Evolutionary conservation across 495 filamentous ascomycete species (phyloP), one percentile per base, ranked within the genome.

Genomic region (Cercophora scortea): DNA sequence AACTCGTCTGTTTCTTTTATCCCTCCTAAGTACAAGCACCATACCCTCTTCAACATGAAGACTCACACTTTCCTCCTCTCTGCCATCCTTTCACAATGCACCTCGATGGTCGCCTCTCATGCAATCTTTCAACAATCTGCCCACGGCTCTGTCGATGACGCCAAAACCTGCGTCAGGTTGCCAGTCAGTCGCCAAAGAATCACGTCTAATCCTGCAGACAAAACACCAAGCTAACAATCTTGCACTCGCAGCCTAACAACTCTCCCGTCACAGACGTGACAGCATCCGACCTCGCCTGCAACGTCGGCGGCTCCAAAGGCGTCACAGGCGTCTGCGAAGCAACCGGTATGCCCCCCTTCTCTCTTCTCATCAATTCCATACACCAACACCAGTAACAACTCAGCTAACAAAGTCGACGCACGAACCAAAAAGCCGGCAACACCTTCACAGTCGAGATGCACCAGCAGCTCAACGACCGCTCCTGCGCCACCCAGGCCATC

Each of bases 121-220:
- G 58, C 70, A 18, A 69, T 62, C 42, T 74, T 77, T 61, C 72
- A 79, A 57, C 70, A 71, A 32, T 58, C 61, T 1, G 45, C 35
- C 11, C 45, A 35, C 16, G 59, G 59, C 1, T 36, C 49, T 2
- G 54, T 33, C 0, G 59, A 61, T 53, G 55, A 55, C 44, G 54
- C 51, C 34, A 53, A 53, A 10, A 56, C 48, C 0, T 63, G 61
- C 34, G 53, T 49, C 6, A 33, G 61, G n/a, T 40, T 61, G 49
- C 61, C 61, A 15, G 61, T 63, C 33, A 32, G 57, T 76, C 15
- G 61, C 64, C 1, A 65, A 76, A 76, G 36, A 69, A 77, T 40
- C 71, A 61, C 8, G 63, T 61, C n/a, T 9, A 66, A 72, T 17
- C 57, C 25, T 25, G 73, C 43, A 70, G 72, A 13, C 66, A 72